Evolutionary conservation across 169 alveolate species (phyloP), one percentile per base, ranked within the genome.

Genomic region (Ichthyophthirius multifiliis): DNA sequence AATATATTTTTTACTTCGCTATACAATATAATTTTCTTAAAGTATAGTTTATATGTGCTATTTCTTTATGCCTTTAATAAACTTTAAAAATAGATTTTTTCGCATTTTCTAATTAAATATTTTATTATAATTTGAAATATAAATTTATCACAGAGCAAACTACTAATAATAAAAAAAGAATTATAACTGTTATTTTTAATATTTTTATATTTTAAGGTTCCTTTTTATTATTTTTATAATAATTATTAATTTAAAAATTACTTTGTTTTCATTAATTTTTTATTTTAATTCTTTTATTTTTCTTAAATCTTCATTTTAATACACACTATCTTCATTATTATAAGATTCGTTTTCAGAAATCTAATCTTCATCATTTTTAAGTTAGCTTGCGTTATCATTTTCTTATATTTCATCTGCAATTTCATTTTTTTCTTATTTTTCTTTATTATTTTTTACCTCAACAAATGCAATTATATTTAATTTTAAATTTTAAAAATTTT

Each of bases 251-350:
- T 9, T 41, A 13, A 13, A 41, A 7, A n/a, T n/a, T n/a, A 43
- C 27, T 10, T 43, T 43, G 43, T 74, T 74, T 5, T 47, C 30
- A 13, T 43, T 30, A 1, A 74, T 74, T 45, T 44, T 41, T 23
- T 41, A 20, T 74, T 74, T 74, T n/a, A 74, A 74, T n/a, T 74
- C 81, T 20, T 74, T 74, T 15, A 74, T 44, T 43, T 43, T 62
- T 44, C 48, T 74, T n/a, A 43, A 18, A 12, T 74, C 48, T 30
- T 74, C 83, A 55, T 76, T 76, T 0, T 48, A 27, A 0, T 71
- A 55, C 18, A n/a, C 63, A 0, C 63, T 76, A 16, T 76, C 83
- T 45, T 45, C 63, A n/a, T 45, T 6, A 5, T 45, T 13, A 6
- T 45, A n/a, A 5, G 6, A n/a, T 5, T 9, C 63, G 7, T 41